Conservation (phyloP, 208 protist species). For the Blastocrithidia nonstop region DNA sequence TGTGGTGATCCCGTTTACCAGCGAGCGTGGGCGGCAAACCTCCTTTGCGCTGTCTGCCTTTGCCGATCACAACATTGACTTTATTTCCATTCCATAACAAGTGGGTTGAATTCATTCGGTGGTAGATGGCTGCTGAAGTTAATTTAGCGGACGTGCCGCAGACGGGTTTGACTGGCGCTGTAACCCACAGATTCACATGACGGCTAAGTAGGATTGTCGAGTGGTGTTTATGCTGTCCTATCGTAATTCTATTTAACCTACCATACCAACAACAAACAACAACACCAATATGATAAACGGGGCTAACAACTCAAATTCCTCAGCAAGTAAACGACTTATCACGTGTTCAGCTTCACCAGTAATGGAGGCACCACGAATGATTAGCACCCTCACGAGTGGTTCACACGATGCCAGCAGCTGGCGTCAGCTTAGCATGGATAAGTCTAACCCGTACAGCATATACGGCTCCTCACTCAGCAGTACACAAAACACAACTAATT, state of each 20-base stretch:
- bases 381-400: no score
- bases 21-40: slow-evolving; percentile 62
- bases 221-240: slow-evolving; percentile 81
- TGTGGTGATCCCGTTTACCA: slow-evolving; percentile 81
- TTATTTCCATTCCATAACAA: slow-evolving; percentile 71
- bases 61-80: slow-evolving; percentile 55
- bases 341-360: no score
- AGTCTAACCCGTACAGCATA: no score
- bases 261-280: slow-evolving; percentile 6
- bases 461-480: no score
- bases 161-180: slow-evolving; percentile 83
- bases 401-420: no score
- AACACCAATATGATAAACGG: not conserved
- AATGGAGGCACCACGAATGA: no score
- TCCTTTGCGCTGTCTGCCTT: slow-evolving; percentile 79
- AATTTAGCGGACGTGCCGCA: slow-evolving; percentile 67
- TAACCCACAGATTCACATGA: slow-evolving; percentile 65
- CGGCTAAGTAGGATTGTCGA: slow-evolving; percentile 45
- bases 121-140: slow-evolving; percentile 64
- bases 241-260: slow-evolving; percentile 54
- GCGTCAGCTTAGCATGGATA: no score
- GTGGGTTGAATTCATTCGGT: slow-evolving; percentile 76
- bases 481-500: no score
- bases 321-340: no score
- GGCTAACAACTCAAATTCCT: no score